Evolutionary conservation across 805 yeast genomes (phyloP), one percentile per base, ranked within the genome.

Genomic region (Ogataea haglerorum): DNA sequence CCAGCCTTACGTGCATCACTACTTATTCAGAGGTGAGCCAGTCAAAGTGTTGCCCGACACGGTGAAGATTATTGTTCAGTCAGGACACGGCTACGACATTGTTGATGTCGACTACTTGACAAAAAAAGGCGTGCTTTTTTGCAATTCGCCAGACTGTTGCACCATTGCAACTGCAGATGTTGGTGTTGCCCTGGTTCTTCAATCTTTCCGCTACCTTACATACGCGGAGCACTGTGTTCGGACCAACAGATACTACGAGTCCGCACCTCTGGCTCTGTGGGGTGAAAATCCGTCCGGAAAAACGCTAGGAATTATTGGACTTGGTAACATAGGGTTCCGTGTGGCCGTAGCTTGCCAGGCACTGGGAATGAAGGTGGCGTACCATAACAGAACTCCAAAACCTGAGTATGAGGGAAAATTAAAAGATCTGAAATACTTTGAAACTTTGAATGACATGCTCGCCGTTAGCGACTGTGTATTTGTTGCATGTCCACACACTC

Each of bases 251-350:
- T 65, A 64, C 42, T 30, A 58, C 38, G 61, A 60, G 10, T 57
- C 65, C 4, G 60, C 56, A 34, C 49, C 47, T 14, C 42, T 64
- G 14, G 53, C 67, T 7, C 51, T 58, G 31, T 50, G 63, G 42
- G 65, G 65, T 1, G 69, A 68, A 13, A 68, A 68, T 45, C 73
- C 72, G 8, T 50, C 60, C 30, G 73, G 69, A 0, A 64, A 64
- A 29, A 66, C 72, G 0, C 50, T 73, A 33, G 78, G 78, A 5
- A 64, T 73, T 14, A 51, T 73, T 23, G 78, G 78, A 0, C 48
- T 73, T 5, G 78, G 78, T 13, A 70, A 70, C 42, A 73, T 73
- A 47, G 77, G 77, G 4, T 47, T 59, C 30, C 54, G 65, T 12
- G 69, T 69, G 3, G 75, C 75, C 3, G 58, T 57, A 31, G 63